Evolutionary conservation across 1,139 yeast genomes (phyloP).

Genomic region (Candida smagusa): DNA sequence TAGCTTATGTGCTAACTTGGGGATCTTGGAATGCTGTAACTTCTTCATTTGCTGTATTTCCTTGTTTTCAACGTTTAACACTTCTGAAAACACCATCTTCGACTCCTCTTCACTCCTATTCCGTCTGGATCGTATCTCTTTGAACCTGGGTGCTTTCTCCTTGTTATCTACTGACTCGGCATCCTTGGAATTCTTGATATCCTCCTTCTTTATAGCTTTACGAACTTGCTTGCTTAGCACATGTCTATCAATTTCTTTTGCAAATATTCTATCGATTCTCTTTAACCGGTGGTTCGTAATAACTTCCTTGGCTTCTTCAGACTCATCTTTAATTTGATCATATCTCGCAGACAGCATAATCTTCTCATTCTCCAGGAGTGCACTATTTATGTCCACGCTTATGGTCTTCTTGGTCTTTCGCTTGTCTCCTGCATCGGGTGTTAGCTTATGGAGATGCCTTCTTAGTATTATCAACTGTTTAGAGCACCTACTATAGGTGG

Average conservation of each 20-base stretch:
- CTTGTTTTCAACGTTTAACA: conserved; percentile 8
- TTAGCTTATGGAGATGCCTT: background rate
- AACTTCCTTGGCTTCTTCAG: conserved; percentile 6
- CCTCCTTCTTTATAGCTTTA: conserved; percentile 8
- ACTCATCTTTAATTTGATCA: conserved; percentile 6
- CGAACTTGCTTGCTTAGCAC: conserved; percentile 12
- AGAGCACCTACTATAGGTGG: background rate
- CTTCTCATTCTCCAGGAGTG: conserved; percentile 11
- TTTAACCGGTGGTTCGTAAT: conserved; percentile 8
- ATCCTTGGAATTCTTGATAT: background rate
- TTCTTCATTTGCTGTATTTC: conserved; percentile 20
- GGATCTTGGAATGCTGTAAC: conserved; percentile 27
- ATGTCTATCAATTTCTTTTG: conserved; percentile 13
- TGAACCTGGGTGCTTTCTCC: background rate
- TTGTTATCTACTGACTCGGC: conserved; percentile 1
- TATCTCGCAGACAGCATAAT: conserved; percentile 9
- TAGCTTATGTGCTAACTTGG: conserved; percentile 56
- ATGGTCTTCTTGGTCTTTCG: conserved; percentile 10
- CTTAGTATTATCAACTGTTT: background rate
- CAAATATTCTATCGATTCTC: conserved; percentile 12
- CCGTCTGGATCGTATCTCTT: background rate
- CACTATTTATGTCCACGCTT: conserved; percentile 8
- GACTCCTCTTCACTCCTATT: background rate
- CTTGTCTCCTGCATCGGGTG: conserved; percentile 1
- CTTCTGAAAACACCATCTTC: conserved; percentile 1